Conservation (phyloP, 129 eudicot species). For the carrot (Daucus carota) region DH1_v3.0 NC_030385.2:28172501-28173000, state of each 20-base stretch:
- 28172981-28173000: background rate
- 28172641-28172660: background rate
- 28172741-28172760: conserved; percentile 54
- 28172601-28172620: conserved; percentile 4
- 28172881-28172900: too few species aligned
- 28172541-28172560: conserved; percentile 47
- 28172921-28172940: too few species aligned
- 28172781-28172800: conserved; percentile 46
- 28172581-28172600: conserved; percentile 56
- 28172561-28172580: conserved; percentile 30
- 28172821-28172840: conserved; percentile 61
- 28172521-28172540: conserved; percentile 51
- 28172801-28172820: conserved; percentile 49
- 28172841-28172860: too few species aligned
- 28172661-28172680: conserved; percentile 47
- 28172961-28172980: background rate
- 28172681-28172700: conserved; percentile 37
- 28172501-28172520: conserved; percentile 55
- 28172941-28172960: background rate
- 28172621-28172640: background rate
- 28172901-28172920: too few species aligned
- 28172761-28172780: conserved; percentile 31
- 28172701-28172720: conserved; percentile 56
- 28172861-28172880: too few species aligned
- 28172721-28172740: conserved; percentile 48